Base-by-base conservation (phyloP, 2,329 filamentous ascomycete genomes). In the Lecanicillium sp. region DNA sequence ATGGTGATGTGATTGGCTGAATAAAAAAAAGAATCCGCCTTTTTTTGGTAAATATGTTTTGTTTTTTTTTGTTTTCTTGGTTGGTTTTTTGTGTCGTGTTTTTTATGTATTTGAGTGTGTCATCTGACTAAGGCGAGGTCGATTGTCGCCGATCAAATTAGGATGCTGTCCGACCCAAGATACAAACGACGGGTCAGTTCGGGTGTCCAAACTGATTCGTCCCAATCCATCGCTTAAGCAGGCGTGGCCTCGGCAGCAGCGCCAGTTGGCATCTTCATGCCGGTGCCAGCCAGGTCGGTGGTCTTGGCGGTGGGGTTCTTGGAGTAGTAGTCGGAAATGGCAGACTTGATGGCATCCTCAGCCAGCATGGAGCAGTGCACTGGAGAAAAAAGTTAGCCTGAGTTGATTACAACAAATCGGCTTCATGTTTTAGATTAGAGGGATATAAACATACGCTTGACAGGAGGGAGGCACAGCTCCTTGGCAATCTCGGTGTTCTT, bases 401-500 rank as follows among this genome's bases (percentile, higher is more conserved):
- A 39, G 30, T 33, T 40, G n/a, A n/a, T n/a, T n/a, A n/a, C n/a
- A 35, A 25, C 30, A 25, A 33, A 27, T 37, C n/a, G n/a, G n/a
- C n/a, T n/a, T n/a, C n/a, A n/a, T n/a, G n/a, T n/a, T 13, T 29
- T 4, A 8, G n/a, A 12, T 22, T 32, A 9, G 10, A 8, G 10
- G 9, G 18, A 20, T 17, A 25, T 27, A 25, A 33, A 78, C 81
- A 64, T 68, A 88, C 85, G 65, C 69, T 94, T 94, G 36, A 94
- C 87, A 45, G 87, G 87, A 27, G 87, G 87, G 56, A 92, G 65
- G 57, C 87, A 92, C 41, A 96, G 72, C 68, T 98, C 94, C 72
- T 94, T 94, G 28, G 92, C 92, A 58, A 98, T 98, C 66, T 98
- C 89, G 4, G 90, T 95, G 67, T 98, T 98, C 69, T 87, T 84